Evolutionary conservation across 1,139 yeast genomes (phyloP).

Genomic region (Wickerhamiella pararugosa): DNA sequence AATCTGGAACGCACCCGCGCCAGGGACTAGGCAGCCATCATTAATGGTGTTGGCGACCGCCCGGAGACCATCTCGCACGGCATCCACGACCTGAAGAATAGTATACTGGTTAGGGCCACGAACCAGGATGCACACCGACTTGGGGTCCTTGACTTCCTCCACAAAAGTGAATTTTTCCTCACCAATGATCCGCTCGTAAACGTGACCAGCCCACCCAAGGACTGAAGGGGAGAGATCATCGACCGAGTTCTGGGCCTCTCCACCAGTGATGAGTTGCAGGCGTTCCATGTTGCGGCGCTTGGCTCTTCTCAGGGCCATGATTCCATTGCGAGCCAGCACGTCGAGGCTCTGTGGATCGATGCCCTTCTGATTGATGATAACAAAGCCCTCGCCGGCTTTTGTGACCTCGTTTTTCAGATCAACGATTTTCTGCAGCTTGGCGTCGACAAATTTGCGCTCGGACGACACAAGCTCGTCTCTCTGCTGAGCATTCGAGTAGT

Average conservation of each 20-base stretch:
- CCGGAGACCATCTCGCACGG: slow-evolving; percentile 91
- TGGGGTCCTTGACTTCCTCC: slow-evolving; percentile 83
- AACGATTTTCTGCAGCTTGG: slow-evolving; percentile 76
- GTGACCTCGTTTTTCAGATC: slow-evolving; percentile 89
- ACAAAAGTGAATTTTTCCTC: slow-evolving; percentile 96
- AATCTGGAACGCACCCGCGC: slow-evolving; percentile 92
- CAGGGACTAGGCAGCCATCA: slow-evolving; percentile 80
- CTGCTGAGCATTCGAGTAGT: slow-evolving; percentile 89
- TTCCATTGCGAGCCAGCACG: slow-evolving; percentile 81
- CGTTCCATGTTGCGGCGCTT: slow-evolving; percentile 99
- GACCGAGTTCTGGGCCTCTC: slow-evolving; percentile 94
- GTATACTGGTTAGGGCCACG: slow-evolving; percentile 87
- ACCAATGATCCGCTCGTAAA: slow-evolving; percentile 85
- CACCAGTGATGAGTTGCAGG: slow-evolving; percentile 89
- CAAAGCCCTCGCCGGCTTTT: slow-evolving; percentile 63
- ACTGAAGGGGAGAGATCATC: slow-evolving; percentile 77
- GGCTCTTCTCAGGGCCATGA: slow-evolving; percentile 91
- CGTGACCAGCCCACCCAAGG: slow-evolving; percentile 84
- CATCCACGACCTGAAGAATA: slow-evolving; percentile 86
- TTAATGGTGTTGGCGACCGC: slow-evolving; percentile 85
- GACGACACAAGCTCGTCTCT: slow-evolving; percentile 88
- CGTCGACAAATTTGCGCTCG: slow-evolving; percentile 91
- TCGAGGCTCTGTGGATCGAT: slow-evolving; percentile 98
- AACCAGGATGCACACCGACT: slow-evolving; percentile 79
- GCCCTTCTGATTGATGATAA: slow-evolving; percentile 94